Conservation (phyloP, 768 basidiomycete genomes). For the Tricholoma sp. region DNA sequence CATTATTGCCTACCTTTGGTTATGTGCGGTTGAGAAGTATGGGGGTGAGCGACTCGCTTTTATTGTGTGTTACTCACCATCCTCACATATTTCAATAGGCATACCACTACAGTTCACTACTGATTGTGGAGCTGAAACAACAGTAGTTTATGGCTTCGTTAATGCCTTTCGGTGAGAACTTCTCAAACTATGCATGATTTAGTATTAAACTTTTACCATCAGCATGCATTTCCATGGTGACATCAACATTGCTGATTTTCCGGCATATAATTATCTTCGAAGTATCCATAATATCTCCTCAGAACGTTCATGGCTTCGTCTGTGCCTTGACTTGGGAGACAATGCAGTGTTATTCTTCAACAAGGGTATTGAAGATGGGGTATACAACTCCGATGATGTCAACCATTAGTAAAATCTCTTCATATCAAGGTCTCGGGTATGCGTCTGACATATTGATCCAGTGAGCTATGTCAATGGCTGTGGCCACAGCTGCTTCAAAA, state of each 20-base stretch:
- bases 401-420: constrained; percentile 23
- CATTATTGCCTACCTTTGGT: too few relatives aligned
- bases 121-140: constrained; percentile 34
- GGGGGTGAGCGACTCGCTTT: constrained; percentile 17
- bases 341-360: constrained; percentile 22
- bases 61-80: background rate
- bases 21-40: constrained; percentile 20
- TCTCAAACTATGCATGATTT: background rate
- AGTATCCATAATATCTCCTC: constrained; percentile 30
- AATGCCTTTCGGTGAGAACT: constrained; percentile 26
- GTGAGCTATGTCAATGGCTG: constrained; percentile 23
- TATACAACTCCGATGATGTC: constrained; percentile 18
- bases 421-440: background rate
- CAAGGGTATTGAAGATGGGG: constrained; percentile 17
- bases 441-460: constrained; percentile 4
- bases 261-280: constrained; percentile 25
- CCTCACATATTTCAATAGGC: constrained; percentile 14
- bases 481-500: constrained; percentile 24
- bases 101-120: constrained; percentile 30
- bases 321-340: constrained; percentile 27
- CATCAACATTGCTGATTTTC: constrained; percentile 15
- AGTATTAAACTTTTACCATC: background rate
- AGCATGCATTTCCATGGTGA: constrained; percentile 25
- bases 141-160: constrained; percentile 22
- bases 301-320: constrained; percentile 30